phyloP scores from a whole-genome alignment of 306 rosid genomes.

The Prunus padus region DNA sequence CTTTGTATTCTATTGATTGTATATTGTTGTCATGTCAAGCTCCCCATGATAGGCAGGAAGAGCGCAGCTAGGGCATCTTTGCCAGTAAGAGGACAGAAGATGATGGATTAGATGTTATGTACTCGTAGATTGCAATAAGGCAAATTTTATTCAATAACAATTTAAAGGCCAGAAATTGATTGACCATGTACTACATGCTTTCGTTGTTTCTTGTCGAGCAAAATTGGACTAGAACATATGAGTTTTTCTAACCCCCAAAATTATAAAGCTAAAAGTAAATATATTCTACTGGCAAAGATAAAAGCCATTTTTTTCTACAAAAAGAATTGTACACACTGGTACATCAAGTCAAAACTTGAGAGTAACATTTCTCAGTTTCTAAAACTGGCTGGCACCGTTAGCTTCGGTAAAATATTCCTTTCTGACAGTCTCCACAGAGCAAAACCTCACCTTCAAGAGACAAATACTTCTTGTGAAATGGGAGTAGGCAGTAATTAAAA shows the following conservation, averaged over 20 bases:
- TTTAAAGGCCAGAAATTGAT: not conserved
- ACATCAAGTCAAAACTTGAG: not conserved
- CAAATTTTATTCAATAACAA: not conserved
- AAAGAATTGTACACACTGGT: not conserved
- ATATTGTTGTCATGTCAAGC: constrained; percentile 59
- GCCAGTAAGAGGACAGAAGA: constrained; percentile 16
- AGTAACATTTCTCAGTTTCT: constrained; percentile 44
- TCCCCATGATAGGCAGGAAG: constrained; percentile 67
- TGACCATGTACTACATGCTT: not conserved
- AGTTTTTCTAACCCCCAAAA: not conserved
- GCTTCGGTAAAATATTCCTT: constrained; percentile 73
- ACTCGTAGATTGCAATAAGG: not conserved
- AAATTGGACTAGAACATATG: not conserved
- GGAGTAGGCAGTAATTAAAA: not conserved
- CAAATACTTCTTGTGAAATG: not conserved
- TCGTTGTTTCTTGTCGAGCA: not conserved
- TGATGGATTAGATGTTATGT: not conserved
- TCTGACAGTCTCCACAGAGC: constrained; percentile 67
- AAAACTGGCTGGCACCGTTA: constrained; percentile 61
- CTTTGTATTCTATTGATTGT: constrained; percentile 55
- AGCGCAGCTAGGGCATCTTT: no score
- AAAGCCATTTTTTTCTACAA: not conserved
- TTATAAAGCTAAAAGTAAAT: not conserved
- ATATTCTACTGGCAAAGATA: not conserved
- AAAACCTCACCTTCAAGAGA: constrained; percentile 71